Conservation (phyloP, 192 early-diverging fungal species). For the Ambispora gerdemannii region DNA sequence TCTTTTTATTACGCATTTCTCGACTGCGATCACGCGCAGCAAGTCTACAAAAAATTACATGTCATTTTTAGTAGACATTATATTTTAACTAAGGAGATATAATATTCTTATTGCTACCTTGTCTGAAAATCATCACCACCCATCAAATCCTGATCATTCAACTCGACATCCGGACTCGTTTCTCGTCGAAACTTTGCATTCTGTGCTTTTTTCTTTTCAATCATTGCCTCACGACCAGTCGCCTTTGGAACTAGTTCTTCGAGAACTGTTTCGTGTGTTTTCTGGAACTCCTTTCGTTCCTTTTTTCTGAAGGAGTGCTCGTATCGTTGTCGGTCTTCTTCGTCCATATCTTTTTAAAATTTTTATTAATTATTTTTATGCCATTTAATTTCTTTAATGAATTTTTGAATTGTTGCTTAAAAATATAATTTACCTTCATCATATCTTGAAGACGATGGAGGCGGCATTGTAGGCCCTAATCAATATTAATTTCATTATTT, state of each 20-base stretch:
- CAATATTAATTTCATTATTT: too few species aligned
- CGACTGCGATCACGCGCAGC: conserved; percentile 39
- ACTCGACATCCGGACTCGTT: conserved; percentile 58
- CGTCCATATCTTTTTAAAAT: conserved; percentile 36
- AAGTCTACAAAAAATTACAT: conserved; percentile 34
- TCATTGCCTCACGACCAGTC: conserved; percentile 58
- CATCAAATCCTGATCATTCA: conserved; percentile 62
- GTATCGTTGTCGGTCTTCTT: conserved; percentile 47
- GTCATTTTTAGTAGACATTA: not conserved
- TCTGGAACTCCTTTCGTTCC: conserved; percentile 42
- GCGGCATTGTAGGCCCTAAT: conserved; percentile 17
- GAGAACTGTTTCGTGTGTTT: conserved; percentile 51
- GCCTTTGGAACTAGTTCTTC: conserved; percentile 69
- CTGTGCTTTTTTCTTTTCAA: conserved; percentile 59
- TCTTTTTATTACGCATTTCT: conserved; percentile 41
- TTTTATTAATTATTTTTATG: not conserved
- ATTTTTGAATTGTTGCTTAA: not conserved
- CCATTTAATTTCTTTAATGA: not conserved
- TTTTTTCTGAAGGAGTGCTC: conserved; percentile 36
- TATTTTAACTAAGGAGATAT: not conserved
- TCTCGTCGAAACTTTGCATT: conserved; percentile 61
- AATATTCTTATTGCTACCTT: conserved; percentile 5
- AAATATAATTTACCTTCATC: conserved; percentile 13
- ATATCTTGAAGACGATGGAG: not conserved
- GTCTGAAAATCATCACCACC: conserved; percentile 51